A percentile compares a stretch with the other conserved stretches of the same genome.
Conservation (phyloP, 495 filamentous ascomycete species). For the Aspergillus nanangensis region DNA sequence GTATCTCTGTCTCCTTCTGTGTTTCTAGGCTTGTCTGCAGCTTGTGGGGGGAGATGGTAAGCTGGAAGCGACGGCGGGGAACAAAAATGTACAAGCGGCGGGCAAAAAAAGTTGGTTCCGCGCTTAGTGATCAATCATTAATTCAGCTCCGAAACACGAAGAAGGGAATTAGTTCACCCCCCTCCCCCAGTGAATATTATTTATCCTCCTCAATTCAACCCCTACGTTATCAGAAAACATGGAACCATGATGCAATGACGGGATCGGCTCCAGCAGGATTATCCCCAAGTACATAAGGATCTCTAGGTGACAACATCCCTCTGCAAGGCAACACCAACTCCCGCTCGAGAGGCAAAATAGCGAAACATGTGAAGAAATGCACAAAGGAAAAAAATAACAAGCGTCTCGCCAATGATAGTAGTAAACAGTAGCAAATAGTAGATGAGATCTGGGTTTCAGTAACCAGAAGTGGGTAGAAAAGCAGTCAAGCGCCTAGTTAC, state of each 20-base stretch:
- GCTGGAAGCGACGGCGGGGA: conserved; percentile 3
- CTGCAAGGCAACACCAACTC: conserved; percentile 32
- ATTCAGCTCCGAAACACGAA: not conserved
- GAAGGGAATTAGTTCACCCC: not conserved
- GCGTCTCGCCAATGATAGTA: conserved; percentile 14
- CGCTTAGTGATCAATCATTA: conserved; percentile 18
- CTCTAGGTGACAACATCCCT: conserved; percentile 13
- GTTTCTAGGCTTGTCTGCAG: no score
- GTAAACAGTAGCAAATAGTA: conserved; percentile 2
- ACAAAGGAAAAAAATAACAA: conserved; percentile 16
- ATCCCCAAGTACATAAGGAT: conserved; percentile 9
- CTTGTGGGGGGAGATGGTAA: no score
- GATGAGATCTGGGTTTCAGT: not conserved
- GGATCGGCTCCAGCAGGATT: conserved; percentile 1
- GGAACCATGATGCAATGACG: conserved; percentile 8
- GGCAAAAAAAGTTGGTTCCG: conserved; percentile 15
- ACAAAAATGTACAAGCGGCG: conserved; percentile 7
- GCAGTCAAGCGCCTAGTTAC: conserved; percentile 15
- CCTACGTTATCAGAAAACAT: no score
- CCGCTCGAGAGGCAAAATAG: conserved; percentile 34
- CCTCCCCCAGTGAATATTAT: no score
- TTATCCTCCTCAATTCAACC: no score
- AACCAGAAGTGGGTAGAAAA: conserved; percentile 1
- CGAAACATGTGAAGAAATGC: conserved; percentile 19
- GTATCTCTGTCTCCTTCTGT: no score